phyloP scores from a whole-genome alignment of 331 rosid genomes.

The Quercus lobata region DNA sequence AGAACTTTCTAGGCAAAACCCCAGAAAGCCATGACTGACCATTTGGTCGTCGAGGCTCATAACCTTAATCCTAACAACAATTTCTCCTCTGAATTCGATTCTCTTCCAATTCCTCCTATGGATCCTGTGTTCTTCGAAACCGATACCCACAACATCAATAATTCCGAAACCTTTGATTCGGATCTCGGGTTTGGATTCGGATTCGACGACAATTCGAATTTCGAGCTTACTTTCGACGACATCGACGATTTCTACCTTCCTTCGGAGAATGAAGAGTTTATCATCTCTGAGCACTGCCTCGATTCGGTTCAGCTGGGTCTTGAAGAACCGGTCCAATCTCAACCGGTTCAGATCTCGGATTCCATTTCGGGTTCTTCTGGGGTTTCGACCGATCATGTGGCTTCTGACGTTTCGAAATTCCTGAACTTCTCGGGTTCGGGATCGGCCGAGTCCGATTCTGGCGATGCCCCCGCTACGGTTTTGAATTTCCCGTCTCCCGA shows the following conservation, averaged over 20 bases:
- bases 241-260: constrained; percentile 49
- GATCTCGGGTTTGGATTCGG: constrained; percentile 50
- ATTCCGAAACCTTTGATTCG: constrained; percentile 26
- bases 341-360: not conserved
- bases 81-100: constrained; percentile 34
- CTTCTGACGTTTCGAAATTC: constrained; percentile 31
- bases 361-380: constrained; percentile 44
- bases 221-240: constrained; percentile 68
- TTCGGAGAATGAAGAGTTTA: constrained; percentile 52
- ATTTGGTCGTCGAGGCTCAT: constrained; percentile 1
- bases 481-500: constrained; percentile 30
- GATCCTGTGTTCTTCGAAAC: constrained; percentile 41
- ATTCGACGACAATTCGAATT: constrained; percentile 38
- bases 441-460: not conserved
- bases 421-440: constrained; percentile 22
- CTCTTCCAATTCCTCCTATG: constrained; percentile 52
- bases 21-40: constrained; percentile 27
- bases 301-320: not conserved
- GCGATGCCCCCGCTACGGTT: not conserved
- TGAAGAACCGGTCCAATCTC: not conserved
- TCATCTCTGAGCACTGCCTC: constrained; percentile 30
- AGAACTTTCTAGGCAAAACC: constrained; percentile 3
- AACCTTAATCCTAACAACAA: constrained; percentile 9
- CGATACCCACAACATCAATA: not conserved
- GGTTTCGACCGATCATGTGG: constrained; percentile 29